A percentile compares a stretch with the other conserved stretches of the same genome.
Evolutionary conservation across 1,284 basidiomycete species (phyloP).

Genomic region (Moniliophthora roreri): DNA sequence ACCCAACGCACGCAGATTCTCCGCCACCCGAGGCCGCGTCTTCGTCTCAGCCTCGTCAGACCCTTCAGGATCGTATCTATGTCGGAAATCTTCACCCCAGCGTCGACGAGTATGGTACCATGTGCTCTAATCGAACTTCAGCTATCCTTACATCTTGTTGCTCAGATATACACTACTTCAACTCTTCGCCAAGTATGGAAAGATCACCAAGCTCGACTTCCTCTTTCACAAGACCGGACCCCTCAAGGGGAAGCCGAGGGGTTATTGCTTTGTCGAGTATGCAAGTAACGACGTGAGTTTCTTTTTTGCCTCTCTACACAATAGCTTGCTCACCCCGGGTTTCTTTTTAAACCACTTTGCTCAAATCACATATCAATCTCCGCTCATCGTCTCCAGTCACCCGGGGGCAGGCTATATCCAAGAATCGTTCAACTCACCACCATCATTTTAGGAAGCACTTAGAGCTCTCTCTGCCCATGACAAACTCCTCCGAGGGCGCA

Average conservation of each 20-base stretch:
- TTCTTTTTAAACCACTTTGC: conserved; percentile 21
- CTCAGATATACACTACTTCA: conserved; percentile 83
- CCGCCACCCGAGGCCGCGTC: not conserved
- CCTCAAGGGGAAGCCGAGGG: conserved; percentile 88
- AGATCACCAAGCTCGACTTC: conserved; percentile 90
- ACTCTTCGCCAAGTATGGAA: conserved; percentile 89
- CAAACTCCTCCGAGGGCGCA: conserved; percentile 82
- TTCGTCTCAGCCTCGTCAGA: conserved; percentile 21
- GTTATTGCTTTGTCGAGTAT: conserved; percentile 95
- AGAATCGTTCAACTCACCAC: not conserved
- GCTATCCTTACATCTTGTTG: conserved; percentile 15
- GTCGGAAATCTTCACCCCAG: conserved; percentile 88
- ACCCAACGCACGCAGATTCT: not conserved
- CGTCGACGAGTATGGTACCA: conserved; percentile 78
- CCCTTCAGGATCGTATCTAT: conserved; percentile 76
- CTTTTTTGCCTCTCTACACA: conserved; percentile 13
- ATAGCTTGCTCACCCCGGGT: conserved; percentile 51
- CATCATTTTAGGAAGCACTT: conserved; percentile 69
- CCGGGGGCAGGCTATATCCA: conserved; percentile 19
- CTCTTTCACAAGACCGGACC: conserved; percentile 93
- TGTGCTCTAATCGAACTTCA: not conserved
- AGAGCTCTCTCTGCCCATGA: conserved; percentile 82
- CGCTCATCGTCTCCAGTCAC: conserved; percentile 15
- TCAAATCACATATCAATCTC: conserved; percentile 12
- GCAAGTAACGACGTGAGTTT: conserved; percentile 74